Percentiles rank a stretch among this genome's conserved stretches.
Conservation (phyloP, 352 stramenopile genomes). For the Thalassiosira hispida region DNA sequence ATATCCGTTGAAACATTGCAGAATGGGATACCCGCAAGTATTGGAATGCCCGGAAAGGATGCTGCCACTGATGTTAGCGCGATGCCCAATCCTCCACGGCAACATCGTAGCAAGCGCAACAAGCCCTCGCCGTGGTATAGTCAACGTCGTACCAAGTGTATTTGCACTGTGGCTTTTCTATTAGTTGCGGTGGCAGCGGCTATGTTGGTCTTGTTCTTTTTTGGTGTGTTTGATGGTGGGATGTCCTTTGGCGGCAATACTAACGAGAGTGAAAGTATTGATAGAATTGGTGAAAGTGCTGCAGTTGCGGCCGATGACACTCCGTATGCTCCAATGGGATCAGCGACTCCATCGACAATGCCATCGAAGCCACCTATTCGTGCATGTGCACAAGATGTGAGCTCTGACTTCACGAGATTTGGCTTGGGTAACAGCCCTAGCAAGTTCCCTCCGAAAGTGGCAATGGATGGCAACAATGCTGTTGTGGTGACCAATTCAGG, state of each 20-base stretch:
- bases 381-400: not conserved
- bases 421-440: not conserved
- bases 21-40: not conserved
- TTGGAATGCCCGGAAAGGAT: not conserved
- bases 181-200: not conserved
- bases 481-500: slow-evolving; percentile 5
- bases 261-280: not conserved
- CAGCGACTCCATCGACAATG: not conserved
- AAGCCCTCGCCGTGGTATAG: not conserved
- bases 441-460: not conserved
- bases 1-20: not conserved
- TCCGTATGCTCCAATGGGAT: no score
- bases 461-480: not conserved
- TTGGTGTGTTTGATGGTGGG: not conserved
- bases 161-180: not conserved
- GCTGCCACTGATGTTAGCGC: not conserved
- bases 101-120: not conserved
- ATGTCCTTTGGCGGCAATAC: no score
- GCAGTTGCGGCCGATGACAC: not conserved
- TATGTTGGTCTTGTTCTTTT: not conserved
- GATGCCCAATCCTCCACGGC: not conserved
- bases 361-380: slow-evolving; percentile 5
- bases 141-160: not conserved
- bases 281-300: not conserved
- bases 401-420: not conserved